Evolutionary conservation across 2,329 filamentous ascomycete genomes (phyloP).

Genomic region (Neurospora sp.): DNA sequence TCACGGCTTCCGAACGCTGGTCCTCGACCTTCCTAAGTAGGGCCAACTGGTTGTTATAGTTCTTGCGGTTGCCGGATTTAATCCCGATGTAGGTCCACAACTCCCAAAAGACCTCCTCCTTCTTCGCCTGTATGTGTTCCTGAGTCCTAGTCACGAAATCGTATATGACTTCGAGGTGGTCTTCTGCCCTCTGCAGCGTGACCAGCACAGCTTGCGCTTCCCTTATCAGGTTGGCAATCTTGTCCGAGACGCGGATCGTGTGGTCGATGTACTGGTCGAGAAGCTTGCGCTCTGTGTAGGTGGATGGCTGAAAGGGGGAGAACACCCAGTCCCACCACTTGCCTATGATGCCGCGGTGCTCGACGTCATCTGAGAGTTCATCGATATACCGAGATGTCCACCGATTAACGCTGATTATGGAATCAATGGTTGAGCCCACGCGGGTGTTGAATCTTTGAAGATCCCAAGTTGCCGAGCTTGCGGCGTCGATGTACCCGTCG

Average conservation of each 20-base stretch:
- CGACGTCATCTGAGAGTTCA: conserved; percentile 39
- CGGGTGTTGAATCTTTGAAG: conserved; percentile 69
- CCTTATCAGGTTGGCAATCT: conserved; percentile 56
- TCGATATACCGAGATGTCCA: conserved; percentile 65
- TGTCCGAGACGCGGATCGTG: conserved; percentile 58
- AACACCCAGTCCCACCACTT: conserved; percentile 37
- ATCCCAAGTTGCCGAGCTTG: conserved; percentile 53
- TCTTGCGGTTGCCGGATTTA: conserved; percentile 50
- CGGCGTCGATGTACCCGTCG: conserved; percentile 63
- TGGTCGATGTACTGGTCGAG: conserved; percentile 69
- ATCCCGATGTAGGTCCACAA: conserved; percentile 69
- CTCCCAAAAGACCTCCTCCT: conserved; percentile 56
- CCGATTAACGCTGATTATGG: conserved; percentile 63
- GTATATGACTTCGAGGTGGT: conserved; percentile 59
- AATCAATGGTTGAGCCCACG: conserved; percentile 64
- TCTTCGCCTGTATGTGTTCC: conserved; percentile 44
- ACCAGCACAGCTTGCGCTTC: conserved; percentile 60
- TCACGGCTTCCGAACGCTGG: conserved; percentile 57
- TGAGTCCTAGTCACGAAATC: conserved; percentile 58
- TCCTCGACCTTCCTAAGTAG: conserved; percentile 56
- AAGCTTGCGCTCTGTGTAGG: conserved; percentile 51
- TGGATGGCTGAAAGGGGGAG: conserved; percentile 53
- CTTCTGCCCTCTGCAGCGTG: conserved; percentile 58
- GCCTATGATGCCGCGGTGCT: conserved; percentile 23
- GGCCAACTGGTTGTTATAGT: conserved; percentile 52